These are phyloP conservation scores for Trichoderma citrinoviride DNA, from an alignment of 2,329 filamentous ascomycete species.

Conservation along the genomic window DNA sequence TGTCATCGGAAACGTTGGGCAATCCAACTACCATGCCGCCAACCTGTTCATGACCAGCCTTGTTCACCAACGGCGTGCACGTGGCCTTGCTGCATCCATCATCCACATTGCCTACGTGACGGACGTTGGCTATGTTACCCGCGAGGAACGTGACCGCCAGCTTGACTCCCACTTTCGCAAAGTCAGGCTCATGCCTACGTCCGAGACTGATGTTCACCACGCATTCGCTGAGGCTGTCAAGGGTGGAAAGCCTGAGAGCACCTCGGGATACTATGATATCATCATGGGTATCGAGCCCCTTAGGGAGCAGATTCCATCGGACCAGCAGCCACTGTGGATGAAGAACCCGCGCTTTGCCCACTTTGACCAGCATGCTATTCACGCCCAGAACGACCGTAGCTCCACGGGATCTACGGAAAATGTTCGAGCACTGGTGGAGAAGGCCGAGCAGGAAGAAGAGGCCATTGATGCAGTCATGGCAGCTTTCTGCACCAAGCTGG, in stretches of 20 bases:
- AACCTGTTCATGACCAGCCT: not conserved
- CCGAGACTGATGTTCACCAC: not conserved
- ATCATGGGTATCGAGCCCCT: not conserved
- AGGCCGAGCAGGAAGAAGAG: not conserved
- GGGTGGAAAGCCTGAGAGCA: not conserved
- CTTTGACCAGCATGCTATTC: not conserved
- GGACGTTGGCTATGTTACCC: slow-evolving; percentile 40
- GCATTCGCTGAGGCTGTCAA: not conserved
- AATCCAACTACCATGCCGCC: slow-evolving; percentile 41
- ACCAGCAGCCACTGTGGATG: not conserved
- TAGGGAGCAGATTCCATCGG: not conserved
- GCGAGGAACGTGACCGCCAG: not conserved
- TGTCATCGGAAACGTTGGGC: slow-evolving; percentile 34
- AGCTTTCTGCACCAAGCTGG: not conserved
- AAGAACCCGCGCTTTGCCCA: not conserved
- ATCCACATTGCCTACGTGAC: slow-evolving; percentile 30
- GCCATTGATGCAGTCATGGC: not conserved
- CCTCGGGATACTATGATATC: not conserved
- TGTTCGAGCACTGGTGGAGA: not conserved
- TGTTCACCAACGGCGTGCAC: not conserved
- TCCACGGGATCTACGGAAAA: not conserved
- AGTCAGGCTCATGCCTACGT: slow-evolving; percentile 11
- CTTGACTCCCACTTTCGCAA: slow-evolving; percentile 17
- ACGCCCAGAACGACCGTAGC: not conserved
- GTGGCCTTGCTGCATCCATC: slow-evolving; percentile 11